phyloP scores from a whole-genome alignment of 768 basidiomycete genomes.

The Clathrus columnatus region DNA sequence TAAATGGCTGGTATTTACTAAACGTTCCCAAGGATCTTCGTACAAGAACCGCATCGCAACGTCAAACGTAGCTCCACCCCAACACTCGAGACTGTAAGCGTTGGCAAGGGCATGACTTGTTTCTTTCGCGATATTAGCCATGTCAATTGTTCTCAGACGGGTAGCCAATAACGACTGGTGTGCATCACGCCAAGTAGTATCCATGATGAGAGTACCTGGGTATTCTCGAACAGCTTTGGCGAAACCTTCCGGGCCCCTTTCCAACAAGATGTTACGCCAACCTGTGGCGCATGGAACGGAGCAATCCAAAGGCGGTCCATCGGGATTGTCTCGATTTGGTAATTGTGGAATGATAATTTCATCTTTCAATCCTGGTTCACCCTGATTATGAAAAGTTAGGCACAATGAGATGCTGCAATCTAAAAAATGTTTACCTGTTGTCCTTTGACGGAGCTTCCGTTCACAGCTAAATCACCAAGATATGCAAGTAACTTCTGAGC shows the following conservation, averaged over 20 bases:
- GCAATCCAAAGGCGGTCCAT: constrained; percentile 65
- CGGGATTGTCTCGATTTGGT: constrained; percentile 65
- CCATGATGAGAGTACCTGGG: constrained; percentile 92
- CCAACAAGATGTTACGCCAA: constrained; percentile 98
- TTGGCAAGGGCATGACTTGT: constrained; percentile 92
- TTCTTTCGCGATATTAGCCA: constrained; percentile 97
- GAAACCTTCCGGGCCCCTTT: constrained; percentile 95
- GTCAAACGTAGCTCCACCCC: constrained; percentile 99
- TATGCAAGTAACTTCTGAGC: constrained; percentile 96
- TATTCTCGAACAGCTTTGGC: constrained; percentile 97
- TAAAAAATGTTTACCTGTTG: constrained; percentile 42
- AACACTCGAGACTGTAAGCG: constrained; percentile 95
- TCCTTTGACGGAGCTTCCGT: constrained; percentile 96
- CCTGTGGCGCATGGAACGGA: constrained; percentile 77
- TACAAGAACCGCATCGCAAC: constrained; percentile 99
- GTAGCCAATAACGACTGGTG: constrained; percentile 98
- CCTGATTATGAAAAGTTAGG: constrained; percentile 29
- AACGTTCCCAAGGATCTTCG: constrained; percentile 98
- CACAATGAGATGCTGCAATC: background rate
- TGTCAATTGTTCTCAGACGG: constrained; percentile 90
- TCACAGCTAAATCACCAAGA: constrained; percentile 95
- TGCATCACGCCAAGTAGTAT: constrained; percentile 99
- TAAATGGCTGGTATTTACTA: constrained; percentile 40
- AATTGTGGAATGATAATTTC: constrained; percentile 81
- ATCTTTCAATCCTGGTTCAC: constrained; percentile 88